phyloP scores from a whole-genome alignment of 306 rosid species.

The Spatholobus suberectus region DNA sequence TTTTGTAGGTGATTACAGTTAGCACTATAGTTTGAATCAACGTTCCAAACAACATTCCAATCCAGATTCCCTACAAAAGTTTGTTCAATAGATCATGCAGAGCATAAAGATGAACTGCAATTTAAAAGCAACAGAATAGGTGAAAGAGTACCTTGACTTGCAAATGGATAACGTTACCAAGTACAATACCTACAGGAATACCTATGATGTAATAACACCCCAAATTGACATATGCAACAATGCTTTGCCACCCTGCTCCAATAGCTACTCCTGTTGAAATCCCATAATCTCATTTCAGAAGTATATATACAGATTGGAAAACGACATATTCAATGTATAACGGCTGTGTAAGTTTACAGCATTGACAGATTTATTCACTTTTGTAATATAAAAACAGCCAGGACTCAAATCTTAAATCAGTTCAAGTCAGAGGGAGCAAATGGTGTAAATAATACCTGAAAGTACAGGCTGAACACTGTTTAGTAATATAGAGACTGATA shows the following conservation, averaged over 20 bases:
- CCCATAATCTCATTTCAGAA: slow-evolving; percentile 8
- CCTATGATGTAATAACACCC: slow-evolving; percentile 59
- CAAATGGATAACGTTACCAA: slow-evolving; percentile 43
- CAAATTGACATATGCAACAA: slow-evolving; percentile 58
- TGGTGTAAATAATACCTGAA: slow-evolving; percentile 45
- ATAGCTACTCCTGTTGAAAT: slow-evolving; percentile 56
- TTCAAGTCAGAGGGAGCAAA: neutral
- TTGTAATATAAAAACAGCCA: neutral
- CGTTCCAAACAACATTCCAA: slow-evolving; percentile 77
- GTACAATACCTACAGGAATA: slow-evolving; percentile 52
- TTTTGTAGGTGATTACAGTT: slow-evolving; percentile 53
- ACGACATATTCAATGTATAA: neutral
- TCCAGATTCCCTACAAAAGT: slow-evolving; percentile 61
- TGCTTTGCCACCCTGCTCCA: slow-evolving; percentile 65
- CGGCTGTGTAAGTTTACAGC: neutral
- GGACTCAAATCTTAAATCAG: neutral
- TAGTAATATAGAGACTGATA: slow-evolving; percentile 60
- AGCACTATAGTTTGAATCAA: slow-evolving; percentile 63
- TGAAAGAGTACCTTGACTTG: slow-evolving; percentile 49
- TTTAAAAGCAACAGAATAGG: neutral
- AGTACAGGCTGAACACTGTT: slow-evolving; percentile 70
- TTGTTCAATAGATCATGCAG: neutral
- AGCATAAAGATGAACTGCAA: neutral
- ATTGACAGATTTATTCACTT: neutral
- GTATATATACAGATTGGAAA: neutral